A percentile compares a stretch with the other conserved stretches of the same genome.
These are phyloP conservation scores for Carpinus viminea DNA, from an alignment of 306 rosid genomes.

Conservation along the genomic window DNA sequence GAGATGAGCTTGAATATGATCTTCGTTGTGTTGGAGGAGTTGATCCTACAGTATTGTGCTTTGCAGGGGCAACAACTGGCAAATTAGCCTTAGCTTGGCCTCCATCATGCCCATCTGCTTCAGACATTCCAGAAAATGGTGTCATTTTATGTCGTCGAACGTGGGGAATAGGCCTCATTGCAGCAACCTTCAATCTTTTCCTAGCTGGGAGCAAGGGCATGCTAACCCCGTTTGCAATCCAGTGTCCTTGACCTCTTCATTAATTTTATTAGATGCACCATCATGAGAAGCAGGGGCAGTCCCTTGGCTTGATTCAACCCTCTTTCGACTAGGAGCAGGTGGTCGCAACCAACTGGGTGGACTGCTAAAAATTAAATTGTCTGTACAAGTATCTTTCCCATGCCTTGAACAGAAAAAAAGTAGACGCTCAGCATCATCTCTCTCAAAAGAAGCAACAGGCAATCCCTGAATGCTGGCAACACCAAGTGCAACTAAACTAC, in stretches of 20 bases:
- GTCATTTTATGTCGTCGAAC: conserved; percentile 76
- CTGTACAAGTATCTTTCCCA: conserved; percentile 41
- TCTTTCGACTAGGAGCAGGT: conserved; percentile 88
- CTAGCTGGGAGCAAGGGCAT: conserved; percentile 61
- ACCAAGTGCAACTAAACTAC: conserved; percentile 92
- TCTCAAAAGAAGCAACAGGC: conserved; percentile 90
- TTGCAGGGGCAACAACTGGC: conserved; percentile 57
- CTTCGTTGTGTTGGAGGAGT: conserved; percentile 80
- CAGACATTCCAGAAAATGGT: conserved; percentile 76
- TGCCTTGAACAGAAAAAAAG: conserved; percentile 73
- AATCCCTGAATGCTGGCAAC: conserved; percentile 94
- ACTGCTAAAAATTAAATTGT: conserved; percentile 45
- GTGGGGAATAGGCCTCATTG: conserved; percentile 98
- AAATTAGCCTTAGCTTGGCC: conserved; percentile 62
- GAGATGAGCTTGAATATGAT: conserved; percentile 78
- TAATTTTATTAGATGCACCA: conserved; percentile 35
- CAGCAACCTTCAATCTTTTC: conserved; percentile 86
- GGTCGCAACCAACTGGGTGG: conserved; percentile 88
- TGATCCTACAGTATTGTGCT: conserved; percentile 72
- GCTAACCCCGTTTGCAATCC: conserved; percentile 62
- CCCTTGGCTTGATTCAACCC: conserved; percentile 54
- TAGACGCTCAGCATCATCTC: conserved; percentile 94
- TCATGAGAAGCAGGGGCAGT: conserved; percentile 34
- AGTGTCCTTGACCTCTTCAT: conserved; percentile 51
- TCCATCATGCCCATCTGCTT: conserved; percentile 66